A percentile compares a stretch with the other conserved stretches of the same genome.
Evolutionary conservation across 441 rosid species (phyloP).

Genomic region (Isatis lusitanica): DNA sequence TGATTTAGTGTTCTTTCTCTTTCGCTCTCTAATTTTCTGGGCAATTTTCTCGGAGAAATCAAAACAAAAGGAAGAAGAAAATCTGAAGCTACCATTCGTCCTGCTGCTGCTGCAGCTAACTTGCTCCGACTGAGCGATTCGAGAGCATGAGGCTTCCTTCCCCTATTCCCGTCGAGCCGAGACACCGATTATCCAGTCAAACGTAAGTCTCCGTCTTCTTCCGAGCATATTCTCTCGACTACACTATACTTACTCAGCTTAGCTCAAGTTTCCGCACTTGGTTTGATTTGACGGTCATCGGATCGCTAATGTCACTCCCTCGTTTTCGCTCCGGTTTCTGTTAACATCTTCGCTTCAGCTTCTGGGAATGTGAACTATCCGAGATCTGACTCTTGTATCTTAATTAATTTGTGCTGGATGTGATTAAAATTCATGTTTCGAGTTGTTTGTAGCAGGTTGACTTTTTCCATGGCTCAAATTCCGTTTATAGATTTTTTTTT

Average conservation of each 20-base stretch:
- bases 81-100: not conserved
- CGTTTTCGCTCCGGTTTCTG: not conserved
- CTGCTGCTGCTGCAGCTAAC: slow-evolving; percentile 1
- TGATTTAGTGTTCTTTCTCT: not conserved
- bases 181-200: slow-evolving; percentile 58
- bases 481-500: not conserved
- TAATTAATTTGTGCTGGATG: not conserved
- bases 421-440: not conserved
- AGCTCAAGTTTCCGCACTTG: not conserved
- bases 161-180: slow-evolving; percentile 53
- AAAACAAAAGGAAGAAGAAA: slow-evolving; percentile 10
- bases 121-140: not conserved
- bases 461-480: not conserved
- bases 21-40: not conserved
- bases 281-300: not conserved
- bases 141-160: slow-evolving; percentile 53
- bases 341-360: not conserved
- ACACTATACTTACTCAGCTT: not conserved
- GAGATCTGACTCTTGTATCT: slow-evolving; percentile 27
- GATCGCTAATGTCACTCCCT: not conserved
- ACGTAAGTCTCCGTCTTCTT: slow-evolving; percentile 40
- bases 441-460: not conserved
- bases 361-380: not conserved
- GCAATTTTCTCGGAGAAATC: slow-evolving; percentile 20
- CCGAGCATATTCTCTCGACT: not conserved